Base-by-base conservation (phyloP, 2,329 filamentous ascomycete species). In the Microthyrium microscopicum region DNA sequence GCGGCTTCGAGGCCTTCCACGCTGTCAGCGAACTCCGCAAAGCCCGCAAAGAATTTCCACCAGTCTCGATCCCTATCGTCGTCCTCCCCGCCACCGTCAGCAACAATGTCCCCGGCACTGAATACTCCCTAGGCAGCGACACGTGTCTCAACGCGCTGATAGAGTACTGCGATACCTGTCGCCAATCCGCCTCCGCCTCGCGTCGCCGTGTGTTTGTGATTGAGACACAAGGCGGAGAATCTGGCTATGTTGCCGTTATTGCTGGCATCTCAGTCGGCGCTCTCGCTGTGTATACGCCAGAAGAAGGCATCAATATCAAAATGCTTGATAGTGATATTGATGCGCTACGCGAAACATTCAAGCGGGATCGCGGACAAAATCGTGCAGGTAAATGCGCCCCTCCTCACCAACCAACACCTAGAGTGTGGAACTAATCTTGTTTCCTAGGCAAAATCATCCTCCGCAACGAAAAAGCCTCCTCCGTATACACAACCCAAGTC, bases 81-180 rank as follows among this genome's bases (percentile, higher is more conserved):
- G 68, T 94, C 26, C 66, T 98, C 18, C 89, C 89, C 0, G 89
- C 89, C n/a, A 98, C 89, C 7, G 87, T 98, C 45, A 93, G 83
- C 43, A 98, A 98, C 66, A 98, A 98, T 53, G 89, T 98, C 4
- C 89, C 89, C 0, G 89, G 89, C 25, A 93, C 87, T 1, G 89
- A 98, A 57, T 95, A 94, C 62, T 94, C 84, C 2, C 72, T 98
- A 29, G 89, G 89, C 27, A 93, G 84, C 20, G 89, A 98, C 49
- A 98, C 89, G 2, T 95, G 89, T 51, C 62, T 98, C 41, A 98
- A 98, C 59, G 84, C 92, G 35, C 67, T 98, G 25, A 83, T 94
- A 41, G 72, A 77, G 44, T 98, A 94, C 59, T 94, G 87, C 53
- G 89, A 98, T 62, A 87, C 85, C 48, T 94, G 95, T 58, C 84